Base-by-base conservation (phyloP, 2,329 filamentous ascomycete genomes). In the Periconia macrospinosa region DNA sequence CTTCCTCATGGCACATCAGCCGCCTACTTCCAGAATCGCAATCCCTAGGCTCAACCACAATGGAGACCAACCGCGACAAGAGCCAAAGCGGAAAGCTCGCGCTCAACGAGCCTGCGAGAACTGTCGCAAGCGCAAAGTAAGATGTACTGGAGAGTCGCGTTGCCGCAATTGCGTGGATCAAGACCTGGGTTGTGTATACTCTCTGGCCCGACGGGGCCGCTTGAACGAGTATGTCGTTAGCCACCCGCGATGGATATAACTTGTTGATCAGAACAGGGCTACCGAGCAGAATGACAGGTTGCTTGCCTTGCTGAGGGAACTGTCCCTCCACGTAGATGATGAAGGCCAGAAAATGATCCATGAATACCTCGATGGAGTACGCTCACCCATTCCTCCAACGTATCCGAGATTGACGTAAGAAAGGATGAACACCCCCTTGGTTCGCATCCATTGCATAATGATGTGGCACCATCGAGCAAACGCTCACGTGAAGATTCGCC, bases 61-160 rank as follows among this genome's bases (percentile, higher is more conserved):
- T 3, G 33, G 11, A 13, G 33, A 37, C 6, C 33, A 3, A 37
- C 11, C 33, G 15, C 33, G 15, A 37, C 33, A 13, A 14, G 33
- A 14, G 33, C 33, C 33, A 37, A 37, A 37, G 23, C 23, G 23
- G 33, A 37, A 37, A 37, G 33, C 33, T 37, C 33, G 33, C 33
- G 15, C 33, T 14, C 33, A 6, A n/a, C 33, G 33, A 37, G 33
- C 33, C 5, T 37, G 33, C 33, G 33, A 37, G 15, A 37, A 37
- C 15, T 72, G 69, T 54, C 68, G 69, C 18, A 57, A 53, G 30
- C 58, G 66, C 42, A 73, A 63, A 62, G 57, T 71, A 41, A 72
- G 69, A 49, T 75, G 72, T 50, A 70, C 66, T 50, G 73, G 72
- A 3, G 52, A 65, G 27, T 72, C 71, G 3, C 46, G 51, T 2